A percentile compares a stretch with the other conserved stretches of the same genome.
Conservation (phyloP, 2,329 filamentous ascomycete species). For the Claviceps purpurea region DNA sequence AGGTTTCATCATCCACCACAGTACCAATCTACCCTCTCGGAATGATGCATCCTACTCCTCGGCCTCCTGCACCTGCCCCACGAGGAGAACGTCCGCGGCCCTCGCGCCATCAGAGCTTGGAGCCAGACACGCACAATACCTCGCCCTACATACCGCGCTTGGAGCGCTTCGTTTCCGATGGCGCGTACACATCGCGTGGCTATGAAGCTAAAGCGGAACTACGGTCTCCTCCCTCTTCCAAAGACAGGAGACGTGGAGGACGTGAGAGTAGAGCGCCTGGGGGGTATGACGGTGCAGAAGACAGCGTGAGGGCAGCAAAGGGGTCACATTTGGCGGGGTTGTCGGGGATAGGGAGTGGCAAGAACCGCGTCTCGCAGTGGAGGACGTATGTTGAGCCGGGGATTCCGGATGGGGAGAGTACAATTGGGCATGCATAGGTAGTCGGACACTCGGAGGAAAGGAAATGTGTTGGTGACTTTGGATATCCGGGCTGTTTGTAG, state of each 20-base stretch:
- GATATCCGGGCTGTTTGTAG: too few relatives aligned
- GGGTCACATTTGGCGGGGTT: slow-evolving; percentile 35
- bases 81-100: not conserved
- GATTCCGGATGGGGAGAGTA: slow-evolving; percentile 20
- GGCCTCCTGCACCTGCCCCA: not conserved
- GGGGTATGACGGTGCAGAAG: slow-evolving; percentile 9
- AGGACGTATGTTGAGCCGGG: slow-evolving; percentile 32
- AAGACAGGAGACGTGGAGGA: slow-evolving; percentile 13
- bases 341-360: slow-evolving; percentile 27
- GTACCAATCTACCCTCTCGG: slow-evolving; percentile 19
- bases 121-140: slow-evolving; percentile 22
- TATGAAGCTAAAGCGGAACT: slow-evolving; percentile 20
- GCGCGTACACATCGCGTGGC: slow-evolving; percentile 14
- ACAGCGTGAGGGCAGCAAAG: slow-evolving; percentile 14
- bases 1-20: slow-evolving; percentile 20
- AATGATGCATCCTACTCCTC: slow-evolving; percentile 8
- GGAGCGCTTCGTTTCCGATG: slow-evolving; percentile 16
- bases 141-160: slow-evolving; percentile 17
- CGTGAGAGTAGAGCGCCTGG: too few relatives aligned
- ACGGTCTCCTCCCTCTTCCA: slow-evolving; percentile 11
- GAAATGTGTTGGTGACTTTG: too few relatives aligned
- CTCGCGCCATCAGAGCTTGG: slow-evolving; percentile 26
- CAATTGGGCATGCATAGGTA: slow-evolving; percentile 3
- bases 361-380: slow-evolving; percentile 37
- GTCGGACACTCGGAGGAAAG: not conserved